Evolutionary conservation across 23 red algal species (phyloP), one percentile per base, ranked within the genome.

Genomic region (Gracilaria gracilis): DNA sequence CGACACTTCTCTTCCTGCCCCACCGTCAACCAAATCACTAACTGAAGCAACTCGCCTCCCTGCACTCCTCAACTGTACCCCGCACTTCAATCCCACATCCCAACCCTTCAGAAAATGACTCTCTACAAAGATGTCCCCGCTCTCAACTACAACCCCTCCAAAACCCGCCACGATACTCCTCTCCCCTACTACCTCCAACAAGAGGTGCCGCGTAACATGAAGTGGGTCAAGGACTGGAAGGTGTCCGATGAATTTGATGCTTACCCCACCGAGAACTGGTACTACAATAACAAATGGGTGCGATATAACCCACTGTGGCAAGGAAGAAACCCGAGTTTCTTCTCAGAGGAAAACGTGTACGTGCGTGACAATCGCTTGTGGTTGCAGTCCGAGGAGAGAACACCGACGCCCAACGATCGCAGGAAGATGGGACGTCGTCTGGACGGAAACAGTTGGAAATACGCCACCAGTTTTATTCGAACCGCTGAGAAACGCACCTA

Each of bases 221-320:
- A 57, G 15, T 86, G 83, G 83, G 66, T 49, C 9, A 64, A 86
- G 32, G 66, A 86, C 39, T 86, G 83, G 83, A 44, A 75, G 19
- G 75, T 86, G 83, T 86, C 83, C 27, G 83, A 86, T 39, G 21
- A n/a, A n/a, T n/a, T n/a, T n/a, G n/a, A n/a, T n/a, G n/a, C n/a
- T n/a, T n/a, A n/a, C n/a, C n/a, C n/a, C 13, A 24, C 19, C 5
- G 31, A 31, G 23, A 2, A 29, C 28, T 86, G 83, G 83, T 36
- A 54, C 25, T 31, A 46, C 28, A 57, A 48, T 34, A 51, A 55
- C 24, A 31, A 65, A 15, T 86, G 83, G 83, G 44, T 70, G 6
- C 61, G 61, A 5, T 51, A 70, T 25, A 86, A 86, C 21, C 49
- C 83, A 9, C 39, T 20, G 28, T 86, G 83, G 83, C n/a, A 24